Percentiles rank a stretch among this genome's conserved stretches.
phyloP scores from a whole-genome alignment of 345 rosid species.

The Capsella bursapastoris region DNA sequence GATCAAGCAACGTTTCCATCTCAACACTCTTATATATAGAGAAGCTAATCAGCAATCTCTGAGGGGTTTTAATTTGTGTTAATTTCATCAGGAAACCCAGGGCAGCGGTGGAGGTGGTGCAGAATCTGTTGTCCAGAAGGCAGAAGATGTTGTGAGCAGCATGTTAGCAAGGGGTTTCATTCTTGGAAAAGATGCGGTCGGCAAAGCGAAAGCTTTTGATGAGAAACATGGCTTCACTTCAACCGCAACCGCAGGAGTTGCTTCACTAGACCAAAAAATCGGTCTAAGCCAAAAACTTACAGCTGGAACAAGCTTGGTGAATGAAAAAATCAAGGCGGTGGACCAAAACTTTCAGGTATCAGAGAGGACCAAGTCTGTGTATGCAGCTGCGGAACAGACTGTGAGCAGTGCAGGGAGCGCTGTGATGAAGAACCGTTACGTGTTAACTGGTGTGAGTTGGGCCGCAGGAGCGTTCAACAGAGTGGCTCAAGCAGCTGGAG shows the following conservation, averaged over 20 bases:
- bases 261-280: constrained; percentile 77
- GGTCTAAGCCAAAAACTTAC: constrained; percentile 77
- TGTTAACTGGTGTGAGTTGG: constrained; percentile 80
- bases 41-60: constrained; percentile 6
- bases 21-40: not conserved
- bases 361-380: constrained; percentile 84
- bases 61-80: constrained; percentile 2
- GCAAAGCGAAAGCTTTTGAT: constrained; percentile 81
- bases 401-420: constrained; percentile 81
- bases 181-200: constrained; percentile 82
- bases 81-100: constrained; percentile 49
- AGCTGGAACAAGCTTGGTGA: constrained; percentile 74
- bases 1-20: not conserved
- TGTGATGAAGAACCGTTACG: constrained; percentile 83
- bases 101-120: constrained; percentile 47
- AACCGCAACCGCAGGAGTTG: constrained; percentile 76
- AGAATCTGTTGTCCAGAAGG: constrained; percentile 70
- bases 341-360: constrained; percentile 92
- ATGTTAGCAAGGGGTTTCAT: constrained; percentile 91
- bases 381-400: constrained; percentile 84
- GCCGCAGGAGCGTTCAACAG: constrained; percentile 78
- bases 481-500: constrained; percentile 88
- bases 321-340: constrained; percentile 79
- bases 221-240: constrained; percentile 84
- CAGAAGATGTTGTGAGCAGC: constrained; percentile 90